Base-by-base conservation (phyloP, 306 rosid genomes). In the cucumber (Cucumis sativus) region DNA sequence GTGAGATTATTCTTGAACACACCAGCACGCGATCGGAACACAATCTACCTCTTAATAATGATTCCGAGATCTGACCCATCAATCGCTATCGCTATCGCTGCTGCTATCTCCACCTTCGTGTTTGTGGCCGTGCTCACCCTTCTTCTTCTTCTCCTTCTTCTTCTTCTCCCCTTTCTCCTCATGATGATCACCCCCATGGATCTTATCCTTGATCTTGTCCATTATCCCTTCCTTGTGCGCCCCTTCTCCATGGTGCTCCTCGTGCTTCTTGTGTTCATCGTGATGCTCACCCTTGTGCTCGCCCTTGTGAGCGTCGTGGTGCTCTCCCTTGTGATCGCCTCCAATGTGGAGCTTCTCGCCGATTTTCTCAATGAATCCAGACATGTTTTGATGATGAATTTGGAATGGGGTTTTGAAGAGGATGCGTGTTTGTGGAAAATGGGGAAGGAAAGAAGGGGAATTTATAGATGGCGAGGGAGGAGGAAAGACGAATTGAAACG, bases 71-170 rank as follows among this genome's bases (percentile, higher is more conserved):
- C 37, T 33, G 37, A 4, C 3, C 30, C 30, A 28, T 69, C 75
- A 70, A 39, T 70, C 75, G 75, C 75, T 70, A 5, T 70, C 75
- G 55, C 74, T 68, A 6, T 39, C 25, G 75, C 75, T 70, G 75
- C 75, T 70, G 40, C 75, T 70, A 9, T 70, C 40, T 7, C 75
- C 75, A 12, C 52, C 75, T 2, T 41, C 2, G n/a, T 69, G 56
- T 33, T 33, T 4, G n/a, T 69, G 37, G 37, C 12, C 39, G 20
- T 70, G 57, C 58, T 70, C 37, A 9, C 20, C 57, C 6, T 70
- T 3, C 21, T 23, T 23, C 40, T 47, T 20, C 18, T 70, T 45
- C 20, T 69, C 39, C 10, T 69, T 13, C 39, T 45, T 21, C 57
- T 23, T n/a, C 10, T 69, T 70, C 21, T 70, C 75, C 1, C 58